Conservation (phyloP, 495 filamentous ascomycete genomes). For the Cetradonia linearis region DNA sequence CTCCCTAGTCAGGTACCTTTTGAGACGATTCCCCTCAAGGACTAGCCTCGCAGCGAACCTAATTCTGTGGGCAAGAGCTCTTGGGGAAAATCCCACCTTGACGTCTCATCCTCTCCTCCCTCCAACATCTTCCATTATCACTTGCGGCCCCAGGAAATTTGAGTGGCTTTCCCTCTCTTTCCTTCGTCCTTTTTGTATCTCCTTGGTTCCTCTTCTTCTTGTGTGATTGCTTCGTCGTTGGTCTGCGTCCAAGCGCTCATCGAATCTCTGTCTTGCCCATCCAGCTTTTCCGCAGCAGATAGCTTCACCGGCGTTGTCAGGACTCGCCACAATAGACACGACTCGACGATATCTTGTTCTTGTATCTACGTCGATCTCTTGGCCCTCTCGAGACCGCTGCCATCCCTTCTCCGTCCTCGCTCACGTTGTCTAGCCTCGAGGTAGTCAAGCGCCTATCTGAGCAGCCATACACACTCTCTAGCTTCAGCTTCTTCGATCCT, state of each 20-base stretch:
- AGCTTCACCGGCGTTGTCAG: constrained; percentile 9
- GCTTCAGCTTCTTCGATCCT: constrained; percentile 16
- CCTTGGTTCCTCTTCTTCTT: constrained; percentile 23
- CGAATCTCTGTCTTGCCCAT: constrained; percentile 28
- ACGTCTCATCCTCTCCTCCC: constrained; percentile 3
- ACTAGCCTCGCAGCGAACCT: constrained; percentile 16
- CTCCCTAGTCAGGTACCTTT: constrained; percentile 4
- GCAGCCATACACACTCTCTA: constrained; percentile 7
- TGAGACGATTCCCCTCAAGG: constrained; percentile 1
- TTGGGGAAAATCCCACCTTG: constrained; percentile 21
- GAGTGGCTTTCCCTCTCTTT: constrained; percentile 23
- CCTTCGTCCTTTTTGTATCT: constrained; percentile 25
- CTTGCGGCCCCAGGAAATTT: constrained; percentile 13
- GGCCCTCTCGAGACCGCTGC: constrained; percentile 10
- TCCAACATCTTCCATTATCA: constrained; percentile 5
- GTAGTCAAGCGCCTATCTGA: constrained; percentile 17
- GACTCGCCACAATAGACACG: constrained; percentile 5
- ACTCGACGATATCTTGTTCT: constrained; percentile 4
- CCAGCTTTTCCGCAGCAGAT: constrained; percentile 27
- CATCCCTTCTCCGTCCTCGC: constrained; percentile 8
- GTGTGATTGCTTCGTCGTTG: constrained; percentile 18
- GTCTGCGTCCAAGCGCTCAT: constrained; percentile 22
- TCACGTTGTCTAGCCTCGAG: constrained; percentile 15
- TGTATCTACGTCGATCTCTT: constrained; percentile 9
- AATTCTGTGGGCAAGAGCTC: constrained; percentile 22